Evolutionary conservation across 164 flowering plant species (phyloP).

Genomic region (Euptelea pleiosperma): DNA sequence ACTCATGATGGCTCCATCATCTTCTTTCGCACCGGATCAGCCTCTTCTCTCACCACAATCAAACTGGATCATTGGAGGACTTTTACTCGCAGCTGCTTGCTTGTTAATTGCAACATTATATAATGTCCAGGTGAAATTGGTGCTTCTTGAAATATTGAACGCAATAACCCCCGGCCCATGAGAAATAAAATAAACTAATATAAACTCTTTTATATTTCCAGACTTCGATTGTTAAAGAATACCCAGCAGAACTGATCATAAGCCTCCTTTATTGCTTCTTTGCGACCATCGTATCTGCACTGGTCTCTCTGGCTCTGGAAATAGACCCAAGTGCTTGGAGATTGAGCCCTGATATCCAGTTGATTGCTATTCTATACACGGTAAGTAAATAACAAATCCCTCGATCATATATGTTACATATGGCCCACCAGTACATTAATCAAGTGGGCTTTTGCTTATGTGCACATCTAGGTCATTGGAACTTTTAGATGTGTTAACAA

Average conservation of each 20-base stretch:
- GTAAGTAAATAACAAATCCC: conserved; percentile 39
- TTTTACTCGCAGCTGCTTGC: conserved; percentile 17
- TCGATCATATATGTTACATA: too few species aligned
- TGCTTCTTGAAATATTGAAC: background rate
- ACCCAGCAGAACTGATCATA: conserved; percentile 27
- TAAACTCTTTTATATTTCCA: conserved; percentile 4
- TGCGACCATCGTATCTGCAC: conserved; percentile 28
- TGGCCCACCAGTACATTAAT: too few species aligned
- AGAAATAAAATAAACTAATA: background rate
- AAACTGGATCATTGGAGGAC: conserved; percentile 34
- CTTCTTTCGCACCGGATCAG: too few species aligned
- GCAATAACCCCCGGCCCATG: too few species aligned
- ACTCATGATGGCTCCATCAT: conserved; percentile 13
- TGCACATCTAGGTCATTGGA: too few species aligned
- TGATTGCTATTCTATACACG: conserved; percentile 30
- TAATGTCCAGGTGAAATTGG: conserved; percentile 36
- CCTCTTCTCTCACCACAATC: conserved; percentile 2
- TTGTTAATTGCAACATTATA: conserved; percentile 26
- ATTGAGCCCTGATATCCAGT: conserved; percentile 22
- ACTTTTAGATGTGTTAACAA: too few species aligned
- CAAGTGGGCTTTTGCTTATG: too few species aligned
- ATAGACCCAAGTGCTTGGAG: conserved; percentile 36
- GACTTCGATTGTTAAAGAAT: conserved; percentile 23
- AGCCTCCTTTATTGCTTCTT: conserved; percentile 36
- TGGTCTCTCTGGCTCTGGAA: conserved; percentile 25